phyloP scores from a whole-genome alignment of 1,284 basidiomycete species.

The Marasmius fiardii region DNA sequence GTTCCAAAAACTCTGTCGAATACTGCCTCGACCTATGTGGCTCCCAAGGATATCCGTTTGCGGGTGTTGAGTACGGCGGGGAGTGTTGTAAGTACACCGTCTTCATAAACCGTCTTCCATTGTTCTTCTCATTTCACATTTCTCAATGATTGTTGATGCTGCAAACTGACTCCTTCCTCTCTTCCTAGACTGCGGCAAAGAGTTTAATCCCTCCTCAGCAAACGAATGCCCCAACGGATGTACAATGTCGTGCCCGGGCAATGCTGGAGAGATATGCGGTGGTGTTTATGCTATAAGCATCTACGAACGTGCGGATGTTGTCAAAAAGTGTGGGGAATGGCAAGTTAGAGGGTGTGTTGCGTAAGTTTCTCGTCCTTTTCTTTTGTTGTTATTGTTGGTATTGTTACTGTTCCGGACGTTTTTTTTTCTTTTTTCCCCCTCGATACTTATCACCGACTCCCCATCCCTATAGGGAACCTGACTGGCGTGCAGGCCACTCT shows the following conservation, averaged over 20 bases:
- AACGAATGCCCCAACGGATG: constrained; percentile 17
- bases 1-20: constrained; percentile 16
- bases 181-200: background rate
- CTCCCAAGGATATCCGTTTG: constrained; percentile 16
- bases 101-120: too few relatives aligned
- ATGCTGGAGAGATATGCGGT: constrained; percentile 19
- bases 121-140: constrained; percentile 20
- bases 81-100: constrained; percentile 22
- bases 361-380: background rate
- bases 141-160: too few relatives aligned
- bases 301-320: constrained; percentile 18
- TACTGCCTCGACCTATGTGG: constrained; percentile 19
- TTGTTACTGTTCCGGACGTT: background rate
- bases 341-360: background rate
- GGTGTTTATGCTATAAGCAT: constrained; percentile 20
- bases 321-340: constrained; percentile 20
- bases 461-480: constrained; percentile 9
- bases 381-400: too few relatives aligned
- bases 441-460: too few relatives aligned
- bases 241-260: constrained; percentile 18
- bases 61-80: constrained; percentile 20
- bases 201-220: background rate
- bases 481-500: constrained; percentile 10
- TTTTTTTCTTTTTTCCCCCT: too few relatives aligned
- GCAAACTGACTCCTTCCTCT: constrained; percentile 10